Base-by-base conservation (phyloP, 768 basidiomycete species). In the Saitozyma sp. region DNA sequence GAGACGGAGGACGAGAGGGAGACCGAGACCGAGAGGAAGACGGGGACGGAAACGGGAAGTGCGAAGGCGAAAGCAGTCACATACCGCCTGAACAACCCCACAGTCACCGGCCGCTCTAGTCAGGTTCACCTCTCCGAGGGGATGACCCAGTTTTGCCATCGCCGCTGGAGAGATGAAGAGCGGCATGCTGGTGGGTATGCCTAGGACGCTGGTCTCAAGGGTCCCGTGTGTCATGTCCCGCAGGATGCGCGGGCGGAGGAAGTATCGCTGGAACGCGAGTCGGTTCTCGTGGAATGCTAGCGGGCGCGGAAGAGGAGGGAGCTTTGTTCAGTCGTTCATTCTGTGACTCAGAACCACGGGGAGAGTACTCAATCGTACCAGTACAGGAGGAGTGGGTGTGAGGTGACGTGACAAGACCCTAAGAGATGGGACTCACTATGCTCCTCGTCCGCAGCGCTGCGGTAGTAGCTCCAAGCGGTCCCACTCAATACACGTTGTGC, bases 81-180 rank as follows among this genome's bases (percentile, higher is more conserved):
- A 63, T 37, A 84, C 83, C 40, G 80, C 77, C 74, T 94, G 92
- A 42, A 92, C 87, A 59, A 92, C 86, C 49, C 85, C 85, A 20
- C 84, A 84, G 61, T 82, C 81, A 17, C 82, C 85, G 9, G 87
- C 86, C 10, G 86, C 91, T 57, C 83, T 83, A 1, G 89, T 88
- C 61, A 93, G 86, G 78, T 93, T 94, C 39, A 84, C 80, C 80
- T 95, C 92, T n/a, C 92, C 92, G 84, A 71, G 65, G 4, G 92
- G 92, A 76, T 97, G 92, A 1, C 92, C 92, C 0, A 93, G 82
- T 54, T 76, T 76, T 0, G 77, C 77, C 77, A 78, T 78, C 0
- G 77, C 77, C 2, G 49, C 89, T 39, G 88, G 90, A 54, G 86
- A 86, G 53, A 91, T 88, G 73, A 91, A 92, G 6, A 96, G 82